These are phyloP conservation scores for Botryotinia calthae DNA, from an alignment of 2,329 filamentous ascomycete genomes.

Conservation along the genomic window DNA sequence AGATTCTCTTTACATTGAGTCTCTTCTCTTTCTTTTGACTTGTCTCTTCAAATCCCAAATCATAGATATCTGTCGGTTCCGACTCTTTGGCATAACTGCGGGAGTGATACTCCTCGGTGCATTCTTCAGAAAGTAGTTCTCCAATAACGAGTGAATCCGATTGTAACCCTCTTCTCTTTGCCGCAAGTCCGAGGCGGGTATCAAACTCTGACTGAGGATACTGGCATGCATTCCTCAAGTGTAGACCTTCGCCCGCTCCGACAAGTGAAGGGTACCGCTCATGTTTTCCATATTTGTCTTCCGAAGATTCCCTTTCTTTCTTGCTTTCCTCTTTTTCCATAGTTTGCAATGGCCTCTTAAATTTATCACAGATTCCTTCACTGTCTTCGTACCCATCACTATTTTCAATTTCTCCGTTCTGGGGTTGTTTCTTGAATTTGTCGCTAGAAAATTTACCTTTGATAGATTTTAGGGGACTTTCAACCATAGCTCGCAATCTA, in stretches of 20 bases:
- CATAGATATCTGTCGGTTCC: too few species aligned
- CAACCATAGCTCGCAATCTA: too few species aligned
- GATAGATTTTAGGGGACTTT: not conserved
- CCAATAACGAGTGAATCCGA: not conserved
- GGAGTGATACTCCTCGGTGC: not conserved
- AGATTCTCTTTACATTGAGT: too few species aligned
- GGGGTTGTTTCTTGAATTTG: not conserved
- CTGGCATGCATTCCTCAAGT: not conserved
- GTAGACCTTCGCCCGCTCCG: not conserved
- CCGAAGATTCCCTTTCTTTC: not conserved
- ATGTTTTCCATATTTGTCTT: not conserved
- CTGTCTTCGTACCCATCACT: not conserved
- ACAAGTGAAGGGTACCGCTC: not conserved
- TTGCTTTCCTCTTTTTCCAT: not conserved
- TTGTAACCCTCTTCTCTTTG: not conserved
- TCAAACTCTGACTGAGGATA: not conserved
- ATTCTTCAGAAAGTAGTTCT: not conserved
- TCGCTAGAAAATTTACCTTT: not conserved
- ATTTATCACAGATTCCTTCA: not conserved
- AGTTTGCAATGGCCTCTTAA: not conserved
- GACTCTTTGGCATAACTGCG: not conserved
- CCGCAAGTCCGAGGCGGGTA: not conserved
- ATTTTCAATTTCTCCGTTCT: not conserved
- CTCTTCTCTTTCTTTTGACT: not conserved
- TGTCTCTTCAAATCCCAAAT: too few species aligned